Percentiles rank a stretch among this genome's conserved stretches.
Conservation (phyloP, 2,329 filamentous ascomycete genomes). For the Aquanectria penicillioides region DNA sequence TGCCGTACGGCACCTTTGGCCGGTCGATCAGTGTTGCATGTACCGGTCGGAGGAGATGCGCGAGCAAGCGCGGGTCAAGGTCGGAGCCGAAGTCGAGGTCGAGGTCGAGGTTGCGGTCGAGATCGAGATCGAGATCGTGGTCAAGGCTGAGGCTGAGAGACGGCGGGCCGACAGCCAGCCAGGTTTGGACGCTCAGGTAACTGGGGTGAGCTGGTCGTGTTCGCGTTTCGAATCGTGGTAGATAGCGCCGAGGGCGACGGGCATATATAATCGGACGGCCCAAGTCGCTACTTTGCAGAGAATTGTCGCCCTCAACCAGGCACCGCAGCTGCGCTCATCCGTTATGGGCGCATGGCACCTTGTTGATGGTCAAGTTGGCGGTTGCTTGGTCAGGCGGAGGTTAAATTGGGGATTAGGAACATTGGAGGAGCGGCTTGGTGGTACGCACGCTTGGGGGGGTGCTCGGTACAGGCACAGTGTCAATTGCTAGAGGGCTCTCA, state of each 20-base stretch:
- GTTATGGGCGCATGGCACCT: conserved; percentile 39
- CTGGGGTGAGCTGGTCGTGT: conserved; percentile 6
- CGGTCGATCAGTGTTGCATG: conserved; percentile 42
- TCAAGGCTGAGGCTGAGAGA: not conserved
- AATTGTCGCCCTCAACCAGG: conserved; percentile 28
- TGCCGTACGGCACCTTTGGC: conserved; percentile 39
- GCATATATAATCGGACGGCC: not conserved
- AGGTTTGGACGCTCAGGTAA: not conserved
- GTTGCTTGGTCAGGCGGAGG: conserved; percentile 39
- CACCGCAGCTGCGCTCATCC: conserved; percentile 28
- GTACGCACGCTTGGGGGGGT: conserved; percentile 8
- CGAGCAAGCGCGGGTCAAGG: conserved; percentile 13
- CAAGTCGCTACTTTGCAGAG: conserved; percentile 12
- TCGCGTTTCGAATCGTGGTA: not conserved
- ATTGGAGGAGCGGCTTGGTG: conserved; percentile 23
- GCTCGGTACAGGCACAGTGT: conserved; percentile 32
- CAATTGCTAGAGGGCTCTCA: not conserved
- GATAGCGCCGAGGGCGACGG: conserved; percentile 8
- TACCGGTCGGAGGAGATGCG: conserved; percentile 28
- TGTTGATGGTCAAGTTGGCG: conserved; percentile 28
- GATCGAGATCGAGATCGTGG: conserved; percentile 2
- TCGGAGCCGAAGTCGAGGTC: conserved; percentile 17
- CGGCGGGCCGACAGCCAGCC: not conserved
- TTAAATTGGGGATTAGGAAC: conserved; percentile 37
- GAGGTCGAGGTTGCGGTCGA: conserved; percentile 24